Evolutionary conservation across 2,329 filamentous ascomycete species (phyloP), one percentile per base, ranked within the genome.

Genomic region (Phialocephala sp.): DNA sequence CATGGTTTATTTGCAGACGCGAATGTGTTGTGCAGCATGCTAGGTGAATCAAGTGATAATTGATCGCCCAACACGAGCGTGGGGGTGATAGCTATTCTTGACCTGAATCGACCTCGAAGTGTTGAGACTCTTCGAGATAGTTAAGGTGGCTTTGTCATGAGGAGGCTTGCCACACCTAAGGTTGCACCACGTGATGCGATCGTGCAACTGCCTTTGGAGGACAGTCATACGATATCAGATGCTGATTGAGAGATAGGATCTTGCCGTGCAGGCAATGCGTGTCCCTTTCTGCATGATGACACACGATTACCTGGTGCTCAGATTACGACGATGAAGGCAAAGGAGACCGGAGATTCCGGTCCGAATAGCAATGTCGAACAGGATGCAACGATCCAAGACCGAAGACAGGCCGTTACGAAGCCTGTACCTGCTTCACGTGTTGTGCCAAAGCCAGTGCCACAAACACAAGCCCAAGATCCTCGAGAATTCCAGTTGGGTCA

Each of bases 401-500:
- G 67, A 69, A 73, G 64, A 68, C 77, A 73, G 73, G 77, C 67
- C 68, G 77, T 74, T 69, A 73, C 68, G 39, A 68, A 73, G 55
- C 72, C 72, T 41, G 71, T 74, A 55, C 68, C 69, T 62, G 67
- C 72, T 37, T 81, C 82, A 52, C 83, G 84, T 65, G 79, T 89
- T 22, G 85, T 91, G 37, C 76, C 84, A 65, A 90, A 88, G 74
- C 91, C 91, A 12, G 80, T 91, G 2, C 87, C 91, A 8, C 81
- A 84, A 65, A 82, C 84, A 12, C 89, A 93, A 77, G 76, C 80
- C 36, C 83, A 88, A 66, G 87, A 93, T 74, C 90, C 91, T 8
- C 84, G 91, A 69, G 84, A 85, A 64, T 95, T 93, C 75, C 91
- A 95, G 76, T 78, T 94, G 59, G 85, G 85, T 67, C 92, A 95